Conservation (phyloP, 2,329 filamentous ascomycete species). For the Aspergillus sclerotialis region DNA sequence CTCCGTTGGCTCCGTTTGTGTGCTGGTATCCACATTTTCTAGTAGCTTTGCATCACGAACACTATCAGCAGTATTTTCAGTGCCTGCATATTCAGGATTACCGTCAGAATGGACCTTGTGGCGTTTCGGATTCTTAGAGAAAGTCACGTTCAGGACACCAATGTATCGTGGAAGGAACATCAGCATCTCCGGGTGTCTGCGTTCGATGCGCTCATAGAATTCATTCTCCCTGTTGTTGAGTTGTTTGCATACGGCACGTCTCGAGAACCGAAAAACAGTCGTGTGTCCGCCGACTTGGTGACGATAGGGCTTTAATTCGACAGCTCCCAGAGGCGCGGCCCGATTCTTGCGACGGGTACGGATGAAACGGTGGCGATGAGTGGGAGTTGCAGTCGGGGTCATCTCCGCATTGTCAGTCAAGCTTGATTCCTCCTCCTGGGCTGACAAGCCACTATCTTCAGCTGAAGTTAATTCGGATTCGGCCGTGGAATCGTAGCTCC, state of each 20-base stretch:
- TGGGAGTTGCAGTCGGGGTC: slow-evolving; percentile 42
- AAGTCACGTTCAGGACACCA: slow-evolving; percentile 92
- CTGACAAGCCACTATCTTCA: slow-evolving; percentile 37
- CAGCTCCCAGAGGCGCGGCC: slow-evolving; percentile 66
- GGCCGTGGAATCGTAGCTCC: slow-evolving; percentile 32
- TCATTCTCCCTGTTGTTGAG: slow-evolving; percentile 97
- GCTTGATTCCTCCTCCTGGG: slow-evolving; percentile 46
- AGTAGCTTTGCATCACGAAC: slow-evolving; percentile 6
- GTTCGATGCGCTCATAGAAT: slow-evolving; percentile 95
- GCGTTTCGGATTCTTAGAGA: slow-evolving; percentile 71
- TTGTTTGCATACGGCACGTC: slow-evolving; percentile 93
- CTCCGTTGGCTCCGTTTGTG: slow-evolving; percentile 16
- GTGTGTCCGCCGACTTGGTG: slow-evolving; percentile 97
- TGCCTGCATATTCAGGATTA: slow-evolving; percentile 12
- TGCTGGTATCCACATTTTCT: slow-evolving; percentile 9
- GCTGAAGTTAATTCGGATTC: slow-evolving; percentile 39
- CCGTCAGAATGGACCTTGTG: slow-evolving; percentile 37
- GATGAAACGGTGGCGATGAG: slow-evolving; percentile 18
- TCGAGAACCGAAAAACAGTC: slow-evolving; percentile 91
- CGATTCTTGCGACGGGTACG: slow-evolving; percentile 23
- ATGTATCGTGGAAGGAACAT: slow-evolving; percentile 94
- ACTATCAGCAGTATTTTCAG: slow-evolving; percentile 4
- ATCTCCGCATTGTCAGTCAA: slow-evolving; percentile 48
- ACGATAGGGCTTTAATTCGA: slow-evolving; percentile 92
- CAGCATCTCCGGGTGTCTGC: slow-evolving; percentile 79